These are phyloP conservation scores for Phytophthora ohioensis DNA, from an alignment of 352 stramenopile species.

Conservation along the genomic window DNA sequence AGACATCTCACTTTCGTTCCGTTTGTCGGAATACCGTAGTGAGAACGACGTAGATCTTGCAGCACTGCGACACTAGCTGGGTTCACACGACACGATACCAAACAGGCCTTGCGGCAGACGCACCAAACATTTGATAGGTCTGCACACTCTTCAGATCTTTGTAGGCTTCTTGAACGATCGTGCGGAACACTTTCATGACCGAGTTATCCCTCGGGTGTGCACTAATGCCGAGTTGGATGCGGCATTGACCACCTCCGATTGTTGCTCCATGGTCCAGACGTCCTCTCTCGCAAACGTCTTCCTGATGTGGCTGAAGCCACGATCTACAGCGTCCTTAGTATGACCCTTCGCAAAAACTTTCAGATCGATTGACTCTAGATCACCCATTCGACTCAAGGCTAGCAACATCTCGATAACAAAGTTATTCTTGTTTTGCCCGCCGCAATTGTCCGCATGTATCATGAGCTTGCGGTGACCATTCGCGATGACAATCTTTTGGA, in stretches of 20 bases:
- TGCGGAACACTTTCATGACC: conserved; percentile 13
- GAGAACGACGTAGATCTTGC: background rate
- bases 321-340: conserved; percentile 11
- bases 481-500: background rate
- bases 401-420: conserved; percentile 1
- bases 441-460: conserved; percentile 26
- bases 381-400: background rate
- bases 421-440: conserved; percentile 19
- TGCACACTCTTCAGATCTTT: conserved; percentile 6
- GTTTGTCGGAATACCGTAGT: background rate
- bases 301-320: conserved; percentile 8
- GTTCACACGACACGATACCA: background rate
- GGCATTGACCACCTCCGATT: background rate
- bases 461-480: background rate
- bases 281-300: conserved; percentile 2
- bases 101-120: background rate
- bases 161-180: background rate
- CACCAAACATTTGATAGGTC: conserved; percentile 10
- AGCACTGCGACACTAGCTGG: background rate
- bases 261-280: background rate
- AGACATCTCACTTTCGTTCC: background rate
- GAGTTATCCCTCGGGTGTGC: background rate
- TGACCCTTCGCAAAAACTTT: conserved; percentile 11
- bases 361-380: background rate
- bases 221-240: background rate